Base-by-base conservation (phyloP, 1,284 basidiomycete species). In the Melampsora larici-populina region DNA sequence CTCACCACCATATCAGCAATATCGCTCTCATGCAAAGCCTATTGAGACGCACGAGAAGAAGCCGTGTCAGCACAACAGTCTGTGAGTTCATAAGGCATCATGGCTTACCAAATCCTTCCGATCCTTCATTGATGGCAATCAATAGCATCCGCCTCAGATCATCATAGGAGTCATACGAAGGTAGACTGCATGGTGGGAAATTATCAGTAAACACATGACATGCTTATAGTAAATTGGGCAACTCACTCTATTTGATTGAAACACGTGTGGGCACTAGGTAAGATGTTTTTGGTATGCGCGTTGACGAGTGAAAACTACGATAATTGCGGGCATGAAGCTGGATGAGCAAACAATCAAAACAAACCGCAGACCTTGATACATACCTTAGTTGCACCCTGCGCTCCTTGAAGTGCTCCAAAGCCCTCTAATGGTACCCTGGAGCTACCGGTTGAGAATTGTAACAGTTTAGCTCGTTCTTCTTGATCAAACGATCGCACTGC, bases 401-500 rank as follows among this genome's bases (percentile, higher is more conserved):
- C 74, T 31, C 74, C 74, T 63, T 76, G 74, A 69, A 76, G 66
- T 26, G 74, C 65, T 26, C 74, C 74, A 58, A 75, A 98, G 21
- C 95, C 95, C 78, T 90, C 92, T 33, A 98, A 88, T 18, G 97
- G 97, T 0, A 99, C 97, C 77, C 95, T 89, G 48, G 94, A 95
- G 0, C 94, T 84, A 7, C 86, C 94, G 1, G 97, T 97, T 48
- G 95, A 95, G 85, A 99, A 99, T 86, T 97, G 97, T 2, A 86
- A 79, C 4, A 86, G 66, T 84, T 97, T 96, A 24, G 95, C 94
- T 78, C 94, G 88, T 85, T 99, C 94, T 81, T 97, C 95, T 70
- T 96, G 92, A 81, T 93, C 95, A 86, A 98, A 98, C 17, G 93
- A 95, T 84, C 98, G 94, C 69, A 99, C 89, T 1, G 96, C 95